These are phyloP conservation scores for Eucalyptus tenuipes DNA, from an alignment of 345 rosid species.

Conservation along the genomic window DNA sequence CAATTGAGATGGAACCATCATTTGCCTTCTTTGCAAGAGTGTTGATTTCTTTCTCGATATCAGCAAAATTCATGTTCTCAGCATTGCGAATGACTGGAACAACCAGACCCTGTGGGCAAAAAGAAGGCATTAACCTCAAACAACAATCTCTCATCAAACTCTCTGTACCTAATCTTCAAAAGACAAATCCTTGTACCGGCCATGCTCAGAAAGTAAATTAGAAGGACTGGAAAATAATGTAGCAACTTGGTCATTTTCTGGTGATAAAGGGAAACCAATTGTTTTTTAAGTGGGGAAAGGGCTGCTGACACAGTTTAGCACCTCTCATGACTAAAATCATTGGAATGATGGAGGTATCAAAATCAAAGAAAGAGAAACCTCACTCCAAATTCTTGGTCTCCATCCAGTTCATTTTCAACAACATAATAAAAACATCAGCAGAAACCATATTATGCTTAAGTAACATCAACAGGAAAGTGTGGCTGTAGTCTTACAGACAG, in stretches of 20 bases:
- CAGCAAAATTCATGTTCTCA: conserved; percentile 72
- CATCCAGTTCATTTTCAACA: not conserved
- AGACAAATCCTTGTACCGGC: not conserved
- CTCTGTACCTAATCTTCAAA: not conserved
- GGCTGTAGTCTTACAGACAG: not conserved
- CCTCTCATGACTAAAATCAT: not conserved
- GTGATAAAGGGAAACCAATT: not conserved
- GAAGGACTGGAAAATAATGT: not conserved
- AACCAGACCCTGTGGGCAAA: conserved; percentile 62
- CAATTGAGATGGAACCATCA: conserved; percentile 88
- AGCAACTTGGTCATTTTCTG: not conserved
- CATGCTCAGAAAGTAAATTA: not conserved
- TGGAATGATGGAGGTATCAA: not conserved
- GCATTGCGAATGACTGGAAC: conserved; percentile 76
- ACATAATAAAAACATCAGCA: not conserved
- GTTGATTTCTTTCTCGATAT: conserved; percentile 85
- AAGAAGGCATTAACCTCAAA: not conserved
- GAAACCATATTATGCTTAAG: not conserved
- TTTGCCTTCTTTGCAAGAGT: conserved; percentile 84
- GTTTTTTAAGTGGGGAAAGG: not conserved
- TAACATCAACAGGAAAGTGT: not conserved
- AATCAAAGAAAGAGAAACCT: not conserved
- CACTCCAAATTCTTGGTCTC: not conserved
- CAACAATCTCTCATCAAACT: not conserved
- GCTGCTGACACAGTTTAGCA: not conserved